Base-by-base conservation (phyloP, 148 eudicot species). In the Rhododendron molle region DNA sequence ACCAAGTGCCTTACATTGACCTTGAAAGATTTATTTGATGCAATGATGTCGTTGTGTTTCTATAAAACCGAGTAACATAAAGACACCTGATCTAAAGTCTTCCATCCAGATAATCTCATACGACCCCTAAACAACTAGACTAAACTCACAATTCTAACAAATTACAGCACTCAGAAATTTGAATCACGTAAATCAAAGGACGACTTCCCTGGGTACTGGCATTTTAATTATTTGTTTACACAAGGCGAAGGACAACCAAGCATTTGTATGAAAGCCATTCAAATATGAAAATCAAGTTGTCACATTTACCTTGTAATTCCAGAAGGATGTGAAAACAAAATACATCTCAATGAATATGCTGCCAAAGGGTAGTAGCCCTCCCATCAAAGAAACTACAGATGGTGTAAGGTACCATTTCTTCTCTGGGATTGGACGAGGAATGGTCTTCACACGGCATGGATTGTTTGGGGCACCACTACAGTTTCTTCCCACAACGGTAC, bases 341-440 rank as follows among this genome's bases (percentile, higher is more conserved):
- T 92, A 93, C 96, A 95, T 94, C 89, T 95, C 96, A 78, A 95
- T 94, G 88, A 94, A 95, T 77, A 95, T 95, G 92, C 96, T 95
- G 44, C 98, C 98, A 86, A 93, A 93, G 32, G 96, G 95, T 84
- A 95, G 92, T 81, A 95, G 90, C 69, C 96, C 98, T 10, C 96
- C 96, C 96, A 95, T 94, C 62, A 95, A 76, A 46, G 94, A 90
- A 71, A 95, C 89, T 32, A 95, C 91, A 43, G 96, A 93, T 32
- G 98, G 96, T 40, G 96, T 94, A 83, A 95, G 94, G 81, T 95
- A 95, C 98, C 98, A 95, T 85, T 95, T 95, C 92, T 95, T 95
- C 87, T 94, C 95, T 3, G 98, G 98, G 85, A 95, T 94, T 56
- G 98, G 98, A 13, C 98, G 94, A 78, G 98, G 96, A 87, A 94